phyloP scores from a whole-genome alignment of 2,329 filamentous ascomycete species.

The Alternaria consortialis region DNA sequence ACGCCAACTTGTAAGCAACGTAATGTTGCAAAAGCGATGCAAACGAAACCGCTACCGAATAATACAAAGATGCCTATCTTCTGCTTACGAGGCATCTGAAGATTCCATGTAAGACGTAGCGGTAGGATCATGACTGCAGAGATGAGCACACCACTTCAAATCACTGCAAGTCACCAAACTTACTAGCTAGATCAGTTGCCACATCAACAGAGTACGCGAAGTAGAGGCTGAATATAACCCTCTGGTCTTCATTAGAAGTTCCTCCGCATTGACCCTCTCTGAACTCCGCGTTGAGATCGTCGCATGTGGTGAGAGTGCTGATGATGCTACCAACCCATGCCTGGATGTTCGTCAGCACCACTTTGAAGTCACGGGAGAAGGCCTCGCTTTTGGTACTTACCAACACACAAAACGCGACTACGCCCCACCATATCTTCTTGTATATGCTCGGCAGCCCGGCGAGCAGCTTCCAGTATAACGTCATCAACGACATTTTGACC shows the following conservation, averaged over 20 bases:
- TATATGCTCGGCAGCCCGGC: slow-evolving; percentile 35
- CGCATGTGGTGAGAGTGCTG: slow-evolving; percentile 48
- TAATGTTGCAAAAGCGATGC: slow-evolving; percentile 32
- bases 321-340: slow-evolving; percentile 49
- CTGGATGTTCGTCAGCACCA: slow-evolving; percentile 22
- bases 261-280: slow-evolving; percentile 37
- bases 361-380: background rate
- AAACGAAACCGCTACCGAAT: slow-evolving; percentile 28
- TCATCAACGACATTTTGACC: slow-evolving; percentile 32
- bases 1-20: slow-evolving; percentile 45
- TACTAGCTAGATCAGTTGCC: slow-evolving; percentile 46
- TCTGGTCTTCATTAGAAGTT: slow-evolving; percentile 19
- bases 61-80: slow-evolving; percentile 45
- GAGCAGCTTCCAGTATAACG: slow-evolving; percentile 49
- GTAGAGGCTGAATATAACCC: slow-evolving; percentile 41
- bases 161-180: background rate
- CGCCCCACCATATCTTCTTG: slow-evolving; percentile 49
- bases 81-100: slow-evolving; percentile 44
- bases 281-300: slow-evolving; percentile 50
- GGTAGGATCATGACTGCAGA: slow-evolving; percentile 49
- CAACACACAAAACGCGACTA: slow-evolving; percentile 38
- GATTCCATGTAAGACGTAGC: slow-evolving; percentile 48
- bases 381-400: background rate
- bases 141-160: background rate
- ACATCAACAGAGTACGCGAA: slow-evolving; percentile 49